Evolutionary conservation across 2,329 filamentous ascomycete species (phyloP), one percentile per base, ranked within the genome.

Genomic region (Cladophialophora psammophila): DNA sequence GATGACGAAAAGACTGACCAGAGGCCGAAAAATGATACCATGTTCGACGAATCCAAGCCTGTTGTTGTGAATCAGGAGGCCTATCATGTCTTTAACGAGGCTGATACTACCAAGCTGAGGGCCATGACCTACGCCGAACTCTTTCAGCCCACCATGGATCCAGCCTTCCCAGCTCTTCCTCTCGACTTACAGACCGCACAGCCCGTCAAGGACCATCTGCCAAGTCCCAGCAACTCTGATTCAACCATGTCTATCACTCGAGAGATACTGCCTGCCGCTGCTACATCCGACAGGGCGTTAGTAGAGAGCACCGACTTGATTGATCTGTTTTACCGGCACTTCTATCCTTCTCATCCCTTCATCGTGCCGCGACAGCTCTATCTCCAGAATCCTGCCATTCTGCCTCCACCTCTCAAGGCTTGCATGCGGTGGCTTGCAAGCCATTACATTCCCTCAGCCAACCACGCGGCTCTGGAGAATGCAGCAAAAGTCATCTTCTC

Each of bases 381-480:
- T 66, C 42, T 61, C 32, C 57, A 69, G 18, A 70, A 73, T 72
- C 70, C 76, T 70, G 72, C 76, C 72, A 70, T 81, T 69, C 80
- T 84, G 75, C 79, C 83, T 67, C 63, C 74, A 69, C 82, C 83
- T 61, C 77, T 88, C 10, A 82, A 84, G 69, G 78, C 83, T 66
- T 83, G 85, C n/a, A 80, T 88, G 58, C 83, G 84, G 61, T 87
- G 86, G 71, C 80, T 87, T 48, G 87, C 84, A 32, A 81, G 84
- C 3, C 85, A 86, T 69, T 88, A 84, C 72, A 77, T 84, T 3
- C 77, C 81, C 1, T 76, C 80, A 2, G 76, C 80, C 9, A 74
- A 74, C 42, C 72, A 75, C 2, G 36, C 71, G 18, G 68, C 73
- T 1, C 72, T 75, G 31, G 54, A 75, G 45, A 68, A 67, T 32